Base-by-base conservation (phyloP, 1,284 basidiomycete genomes). In the Meira miltonrushii region DNA sequence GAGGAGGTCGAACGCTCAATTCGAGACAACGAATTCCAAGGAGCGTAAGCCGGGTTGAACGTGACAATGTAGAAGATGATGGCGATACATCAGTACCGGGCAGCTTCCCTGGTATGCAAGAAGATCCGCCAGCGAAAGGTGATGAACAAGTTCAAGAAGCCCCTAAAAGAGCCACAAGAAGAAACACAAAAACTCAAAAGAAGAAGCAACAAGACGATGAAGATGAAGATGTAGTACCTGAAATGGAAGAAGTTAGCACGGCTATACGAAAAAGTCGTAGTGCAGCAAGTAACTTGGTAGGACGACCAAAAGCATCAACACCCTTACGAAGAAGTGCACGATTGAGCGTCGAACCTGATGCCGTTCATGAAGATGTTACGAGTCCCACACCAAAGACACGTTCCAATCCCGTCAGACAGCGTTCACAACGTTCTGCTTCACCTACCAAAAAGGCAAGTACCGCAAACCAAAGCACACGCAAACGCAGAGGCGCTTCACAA, bases 331-430 rank as follows among this genome's bases (percentile, higher is more conserved):
- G 46, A 25, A 48, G 46, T 25, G 23, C 46, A 17, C 17, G 46
- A 8, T 25, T 48, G 46, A 48, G 46, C 25, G 46, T 48, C 5
- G 46, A 48, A 25, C 46, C 46, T 21, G 46, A 48, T n/a, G 25
- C 17, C 12, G 25, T 23, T 19, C 46, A n/a, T 48, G 17, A 48
- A 21, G 23, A 15, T 19, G 46, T 33, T 8, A 33, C 28, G 28
- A 33, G 28, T 33, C 28, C 28, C 3, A 33, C 28, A 33, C 28
- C 28, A 33, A 33, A 33, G 8, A 8, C 8, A 33, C 28, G 28
- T 33, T 33, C 28, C 8, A 33, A 33, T 33, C 4, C 28, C 8
- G 28, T 33, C 28, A 33, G 28, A 33, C 28, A 33, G 8, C 28
- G 28, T 33, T 33, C 28, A 33, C 28, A 33, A 33, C 28, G 28